These are phyloP conservation scores for Stellera chamaejasme DNA, from an alignment of 345 rosid genomes.

Conservation along the genomic window DNA sequence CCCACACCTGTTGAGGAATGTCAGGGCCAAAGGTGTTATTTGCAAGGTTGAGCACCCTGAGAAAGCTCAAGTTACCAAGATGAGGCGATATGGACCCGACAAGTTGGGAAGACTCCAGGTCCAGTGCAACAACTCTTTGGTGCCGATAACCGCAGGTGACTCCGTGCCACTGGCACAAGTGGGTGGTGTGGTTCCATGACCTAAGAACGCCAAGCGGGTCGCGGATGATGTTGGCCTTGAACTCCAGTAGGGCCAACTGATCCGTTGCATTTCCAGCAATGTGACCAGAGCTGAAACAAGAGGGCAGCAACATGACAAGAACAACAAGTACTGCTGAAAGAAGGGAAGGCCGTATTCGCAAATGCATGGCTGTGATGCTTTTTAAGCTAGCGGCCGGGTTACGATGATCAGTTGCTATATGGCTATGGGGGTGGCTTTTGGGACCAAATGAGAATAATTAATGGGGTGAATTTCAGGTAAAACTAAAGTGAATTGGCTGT, in stretches of 20 bases:
- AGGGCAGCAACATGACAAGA: too few relatives aligned
- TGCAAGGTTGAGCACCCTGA: background rate
- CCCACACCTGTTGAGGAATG: conserved; percentile 5
- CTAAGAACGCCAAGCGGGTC: conserved; percentile 10
- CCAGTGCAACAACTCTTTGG: conserved; percentile 8
- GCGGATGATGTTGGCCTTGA: background rate
- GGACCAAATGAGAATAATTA: too few relatives aligned
- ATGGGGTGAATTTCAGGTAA: too few relatives aligned
- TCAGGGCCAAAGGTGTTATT: background rate
- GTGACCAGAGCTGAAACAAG: too few relatives aligned
- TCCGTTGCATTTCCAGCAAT: conserved; percentile 5
- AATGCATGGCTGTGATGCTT: too few relatives aligned
- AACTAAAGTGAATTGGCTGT: too few relatives aligned
- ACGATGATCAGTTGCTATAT: too few relatives aligned
- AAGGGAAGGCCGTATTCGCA: too few relatives aligned
- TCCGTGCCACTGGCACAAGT: conserved; percentile 13
- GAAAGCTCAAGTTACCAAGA: conserved; percentile 22
- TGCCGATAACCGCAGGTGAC: conserved; percentile 13
- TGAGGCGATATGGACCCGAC: conserved; percentile 11
- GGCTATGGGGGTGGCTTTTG: too few relatives aligned
- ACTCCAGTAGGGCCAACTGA: conserved; percentile 7
- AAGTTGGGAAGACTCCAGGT: background rate
- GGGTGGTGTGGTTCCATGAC: conserved; percentile 15
- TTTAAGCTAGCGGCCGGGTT: too few relatives aligned
- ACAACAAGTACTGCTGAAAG: too few relatives aligned